Evolutionary conservation across 768 basidiomycete species (phyloP), one percentile per base, ranked within the genome.

Genomic region (Pleurotus citrinopileatus): DNA sequence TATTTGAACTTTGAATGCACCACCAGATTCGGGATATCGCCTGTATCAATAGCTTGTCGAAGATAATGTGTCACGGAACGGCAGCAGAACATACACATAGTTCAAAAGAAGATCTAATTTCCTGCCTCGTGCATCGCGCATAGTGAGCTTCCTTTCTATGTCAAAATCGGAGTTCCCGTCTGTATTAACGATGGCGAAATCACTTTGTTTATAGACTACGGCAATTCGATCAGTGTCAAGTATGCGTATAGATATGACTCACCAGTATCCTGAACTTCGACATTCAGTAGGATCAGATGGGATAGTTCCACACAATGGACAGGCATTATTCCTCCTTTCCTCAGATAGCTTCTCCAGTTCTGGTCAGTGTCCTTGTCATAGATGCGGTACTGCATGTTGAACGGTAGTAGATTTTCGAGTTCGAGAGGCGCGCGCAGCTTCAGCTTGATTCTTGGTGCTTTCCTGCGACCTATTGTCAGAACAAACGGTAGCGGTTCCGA

Each of bases 101-200:
- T 94, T 91, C n/a, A 98, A 69, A 56, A 74, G 84, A 46, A 98
- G 75, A 60, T 89, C 81, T 50, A 98, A 71, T 65, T 90, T 94
- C 44, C 89, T 79, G 51, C 85, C 87, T 34, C 75, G 73, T 50
- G 79, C 70, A 67, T 98, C 97, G 3, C 83, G 79, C 42, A 98
- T 68, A 4, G 78, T 79, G 44, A 98, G 69, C 29, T 73, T 79
- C 48, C 76, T 81, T 68, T 95, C 97, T 52, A 84, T 77, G 56
- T 88, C 89, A 59, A 94, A 93, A 69, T 94, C 94, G 2, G 94
- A 89, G 52, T 91, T 83, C 25, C 85, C 86, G 65, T 97, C 94
- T 13, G 91, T 92, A 64, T 94, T 98, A 71, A 99, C 95, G 69
- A 99, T 98, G 2, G 94, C 89, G 61, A 97, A 99, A 55, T 98